Evolutionary conservation across 768 basidiomycete species (phyloP).

Genomic region (Lactifluus hygrophoroides): DNA sequence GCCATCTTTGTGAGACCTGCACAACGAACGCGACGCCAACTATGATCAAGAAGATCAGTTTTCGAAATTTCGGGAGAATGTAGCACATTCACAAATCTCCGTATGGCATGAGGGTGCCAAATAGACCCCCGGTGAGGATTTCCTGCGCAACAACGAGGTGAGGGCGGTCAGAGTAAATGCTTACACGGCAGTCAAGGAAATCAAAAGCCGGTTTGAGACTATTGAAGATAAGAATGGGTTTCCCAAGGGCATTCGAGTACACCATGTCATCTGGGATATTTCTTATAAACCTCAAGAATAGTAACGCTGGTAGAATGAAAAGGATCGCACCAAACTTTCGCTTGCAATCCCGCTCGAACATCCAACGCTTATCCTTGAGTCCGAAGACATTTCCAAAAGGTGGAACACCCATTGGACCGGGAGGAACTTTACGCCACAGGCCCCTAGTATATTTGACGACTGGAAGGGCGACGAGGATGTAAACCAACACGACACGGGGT

Average conservation of each 20-base stretch:
- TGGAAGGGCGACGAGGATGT: neutral
- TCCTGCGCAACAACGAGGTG: conserved; percentile 26
- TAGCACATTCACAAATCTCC: conserved; percentile 20
- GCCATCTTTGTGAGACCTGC: neutral
- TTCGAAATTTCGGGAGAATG: neutral
- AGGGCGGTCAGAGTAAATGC: conserved; percentile 25
- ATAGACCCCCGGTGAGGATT: conserved; percentile 27
- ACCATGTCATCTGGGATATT: neutral
- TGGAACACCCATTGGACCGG: conserved; percentile 6
- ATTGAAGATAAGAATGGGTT: conserved; percentile 27
- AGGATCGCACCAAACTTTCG: neutral
- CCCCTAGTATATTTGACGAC: neutral
- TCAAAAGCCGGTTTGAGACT: conserved; percentile 28
- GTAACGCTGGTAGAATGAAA: neutral
- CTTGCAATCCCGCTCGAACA: neutral
- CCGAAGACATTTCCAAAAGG: conserved; percentile 3
- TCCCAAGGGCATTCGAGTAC: conserved; percentile 3
- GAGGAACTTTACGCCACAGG: conserved; percentile 7
- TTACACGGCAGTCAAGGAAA: conserved; percentile 30
- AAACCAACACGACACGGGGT: neutral
- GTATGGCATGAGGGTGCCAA: conserved; percentile 23
- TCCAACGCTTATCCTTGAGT: neutral
- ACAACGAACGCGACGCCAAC: conserved; percentile 10
- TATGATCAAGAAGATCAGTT: neutral
- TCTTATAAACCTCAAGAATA: neutral